Evolutionary conservation across 2,329 filamentous ascomycete genomes (phyloP).

Genomic region (Cryphonectria japonica): DNA sequence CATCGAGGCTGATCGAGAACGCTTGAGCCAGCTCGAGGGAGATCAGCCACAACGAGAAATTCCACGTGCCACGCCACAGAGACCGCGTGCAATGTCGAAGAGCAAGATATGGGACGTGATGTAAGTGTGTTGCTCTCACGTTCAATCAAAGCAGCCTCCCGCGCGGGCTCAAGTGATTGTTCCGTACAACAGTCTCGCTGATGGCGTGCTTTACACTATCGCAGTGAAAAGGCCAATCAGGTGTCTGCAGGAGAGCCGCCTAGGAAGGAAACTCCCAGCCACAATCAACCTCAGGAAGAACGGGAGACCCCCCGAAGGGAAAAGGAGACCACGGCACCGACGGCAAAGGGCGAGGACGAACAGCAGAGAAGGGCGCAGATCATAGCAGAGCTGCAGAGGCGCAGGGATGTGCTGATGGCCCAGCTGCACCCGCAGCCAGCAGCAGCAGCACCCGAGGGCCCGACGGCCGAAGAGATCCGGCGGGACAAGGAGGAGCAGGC

Average conservation of each 20-base stretch:
- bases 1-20: conserved; percentile 13
- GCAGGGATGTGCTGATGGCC: conserved; percentile 7
- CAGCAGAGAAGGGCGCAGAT: background rate
- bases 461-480: background rate
- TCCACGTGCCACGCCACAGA: background rate
- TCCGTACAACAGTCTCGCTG: background rate
- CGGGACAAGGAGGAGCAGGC: background rate
- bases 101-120: conserved; percentile 12
- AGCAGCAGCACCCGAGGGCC: background rate
- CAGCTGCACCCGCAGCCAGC: conserved; percentile 6
- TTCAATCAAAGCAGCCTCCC: background rate
- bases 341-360: conserved; percentile 4
- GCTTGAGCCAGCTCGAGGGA: background rate
- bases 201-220: background rate
- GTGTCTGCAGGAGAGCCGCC: background rate
- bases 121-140: background rate
- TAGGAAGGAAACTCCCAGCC: background rate
- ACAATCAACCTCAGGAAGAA: background rate
- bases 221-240: conserved; percentile 3
- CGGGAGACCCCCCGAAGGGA: background rate
- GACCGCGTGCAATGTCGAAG: background rate
- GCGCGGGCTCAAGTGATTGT: background rate
- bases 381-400: conserved; percentile 12
- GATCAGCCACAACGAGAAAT: background rate
- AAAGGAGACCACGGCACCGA: background rate